These are phyloP conservation scores for Ascochyta rabiei DNA, from an alignment of 2,329 filamentous ascomycete genomes.

Conservation along the genomic window DNA sequence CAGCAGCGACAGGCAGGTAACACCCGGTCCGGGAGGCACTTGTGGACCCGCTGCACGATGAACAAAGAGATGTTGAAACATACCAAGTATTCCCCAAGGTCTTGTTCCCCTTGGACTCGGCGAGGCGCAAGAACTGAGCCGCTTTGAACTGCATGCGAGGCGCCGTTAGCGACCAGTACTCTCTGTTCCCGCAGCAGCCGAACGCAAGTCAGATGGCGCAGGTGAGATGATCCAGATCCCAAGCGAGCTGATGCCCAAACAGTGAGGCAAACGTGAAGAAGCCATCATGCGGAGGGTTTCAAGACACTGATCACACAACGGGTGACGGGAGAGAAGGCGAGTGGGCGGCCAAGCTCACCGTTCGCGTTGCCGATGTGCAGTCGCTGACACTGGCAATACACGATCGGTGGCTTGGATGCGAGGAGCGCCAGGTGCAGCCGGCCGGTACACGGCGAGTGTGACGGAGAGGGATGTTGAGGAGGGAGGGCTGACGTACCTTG, in stretches of 20 bases:
- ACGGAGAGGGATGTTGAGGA: slow-evolving; percentile 3
- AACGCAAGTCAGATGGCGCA: slow-evolving; percentile 11
- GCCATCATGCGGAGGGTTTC: slow-evolving; percentile 15
- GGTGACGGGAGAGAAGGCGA: slow-evolving; percentile 14
- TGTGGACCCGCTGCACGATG: slow-evolving; percentile 18
- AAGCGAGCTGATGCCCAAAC: slow-evolving; percentile 47
- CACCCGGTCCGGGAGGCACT: slow-evolving; percentile 26
- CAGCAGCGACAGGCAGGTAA: slow-evolving; percentile 11
- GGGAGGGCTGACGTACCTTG: slow-evolving; percentile 73
- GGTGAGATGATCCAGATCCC: slow-evolving; percentile 2
- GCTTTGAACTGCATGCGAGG: slow-evolving; percentile 69
- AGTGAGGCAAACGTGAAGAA: slow-evolving; percentile 42
- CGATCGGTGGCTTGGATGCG: slow-evolving; percentile 35
- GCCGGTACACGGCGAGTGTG: background rate
- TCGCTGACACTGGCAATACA: slow-evolving; percentile 17
- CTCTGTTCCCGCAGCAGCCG: slow-evolving; percentile 31
- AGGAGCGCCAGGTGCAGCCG: slow-evolving; percentile 4
- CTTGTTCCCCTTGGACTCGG: slow-evolving; percentile 87
- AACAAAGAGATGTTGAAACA: slow-evolving; percentile 27
- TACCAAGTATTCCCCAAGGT: slow-evolving; percentile 95
- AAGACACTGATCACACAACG: slow-evolving; percentile 10
- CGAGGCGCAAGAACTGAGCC: slow-evolving; percentile 89
- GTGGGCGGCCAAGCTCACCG: slow-evolving; percentile 29
- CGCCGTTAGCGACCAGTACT: slow-evolving; percentile 34
- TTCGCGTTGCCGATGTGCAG: slow-evolving; percentile 30